Evolutionary conservation across 2,329 filamentous ascomycete genomes (phyloP).

Genomic region (Claviceps purpurea): DNA sequence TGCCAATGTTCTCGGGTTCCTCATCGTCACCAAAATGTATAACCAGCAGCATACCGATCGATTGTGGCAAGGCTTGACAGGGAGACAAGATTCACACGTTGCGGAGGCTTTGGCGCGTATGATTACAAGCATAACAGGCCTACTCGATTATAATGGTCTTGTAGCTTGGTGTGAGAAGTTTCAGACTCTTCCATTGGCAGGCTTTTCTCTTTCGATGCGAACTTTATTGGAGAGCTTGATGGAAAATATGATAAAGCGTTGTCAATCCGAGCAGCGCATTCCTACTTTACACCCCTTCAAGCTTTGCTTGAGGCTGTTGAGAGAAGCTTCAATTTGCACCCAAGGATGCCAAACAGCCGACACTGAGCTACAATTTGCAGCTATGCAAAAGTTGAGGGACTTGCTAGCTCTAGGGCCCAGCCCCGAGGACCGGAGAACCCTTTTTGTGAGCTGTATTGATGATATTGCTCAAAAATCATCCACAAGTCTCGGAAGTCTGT

Average conservation of each 20-base stretch:
- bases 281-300: conserved; percentile 31
- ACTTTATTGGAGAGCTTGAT: conserved; percentile 48
- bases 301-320: conserved; percentile 53
- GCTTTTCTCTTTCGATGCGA: conserved; percentile 48
- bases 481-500: conserved; percentile 61
- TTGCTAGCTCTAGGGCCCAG: conserved; percentile 45
- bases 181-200: conserved; percentile 45
- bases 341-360: conserved; percentile 41
- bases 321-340: conserved; percentile 50
- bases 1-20: conserved; percentile 73
- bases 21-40: conserved; percentile 68
- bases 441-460: conserved; percentile 53
- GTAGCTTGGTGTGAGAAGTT: conserved; percentile 62
- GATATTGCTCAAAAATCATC: conserved; percentile 51
- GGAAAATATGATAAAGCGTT: conserved; percentile 31
- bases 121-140: conserved; percentile 32
- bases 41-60: conserved; percentile 58
- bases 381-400: conserved; percentile 44
- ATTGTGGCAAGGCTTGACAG: conserved; percentile 72
- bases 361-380: conserved; percentile 50
- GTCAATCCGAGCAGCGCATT: conserved; percentile 19
- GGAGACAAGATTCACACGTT: conserved; percentile 74
- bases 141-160: conserved; percentile 36
- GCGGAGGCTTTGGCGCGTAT: conserved; percentile 66
- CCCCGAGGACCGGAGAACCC: conserved; percentile 39